Evolutionary conservation across 169 alveolate genomes (phyloP).

Genomic region (Miamiensis avidus): DNA sequence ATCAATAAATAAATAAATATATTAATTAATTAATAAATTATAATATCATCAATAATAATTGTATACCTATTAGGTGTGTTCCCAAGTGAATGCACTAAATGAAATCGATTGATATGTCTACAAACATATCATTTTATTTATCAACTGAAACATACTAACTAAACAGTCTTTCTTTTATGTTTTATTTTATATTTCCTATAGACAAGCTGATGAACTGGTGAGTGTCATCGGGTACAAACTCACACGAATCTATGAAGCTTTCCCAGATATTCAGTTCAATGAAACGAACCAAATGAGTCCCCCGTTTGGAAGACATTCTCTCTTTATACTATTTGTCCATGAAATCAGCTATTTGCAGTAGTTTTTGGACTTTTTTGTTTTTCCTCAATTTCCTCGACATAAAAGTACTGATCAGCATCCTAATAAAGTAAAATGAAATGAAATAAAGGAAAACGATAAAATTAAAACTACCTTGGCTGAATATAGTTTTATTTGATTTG

Average conservation of each 20-base stretch:
- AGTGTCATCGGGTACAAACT: constrained; percentile 7
- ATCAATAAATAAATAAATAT: background rate
- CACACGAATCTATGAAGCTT: background rate
- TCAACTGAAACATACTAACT: background rate
- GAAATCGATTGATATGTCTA: background rate
- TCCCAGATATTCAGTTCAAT: constrained; percentile 24
- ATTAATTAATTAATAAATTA: background rate
- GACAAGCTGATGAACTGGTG: background rate
- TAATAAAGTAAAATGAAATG: background rate
- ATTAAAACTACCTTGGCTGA: background rate
- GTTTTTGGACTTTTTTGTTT: background rate
- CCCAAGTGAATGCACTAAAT: background rate
- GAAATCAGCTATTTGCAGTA: background rate
- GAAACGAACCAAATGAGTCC: background rate
- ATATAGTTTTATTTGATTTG: too few species aligned
- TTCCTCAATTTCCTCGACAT: background rate
- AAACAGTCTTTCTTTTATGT: background rate
- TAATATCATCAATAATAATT: too few species aligned
- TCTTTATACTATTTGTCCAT: background rate
- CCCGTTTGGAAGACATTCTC: background rate
- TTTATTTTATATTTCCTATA: background rate
- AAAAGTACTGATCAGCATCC: background rate
- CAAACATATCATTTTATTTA: background rate
- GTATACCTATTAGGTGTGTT: too few species aligned
- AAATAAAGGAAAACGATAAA: background rate